Base-by-base conservation (phyloP, 2,329 filamentous ascomycete species). In the Salinomyces thailandicus region DNA sequence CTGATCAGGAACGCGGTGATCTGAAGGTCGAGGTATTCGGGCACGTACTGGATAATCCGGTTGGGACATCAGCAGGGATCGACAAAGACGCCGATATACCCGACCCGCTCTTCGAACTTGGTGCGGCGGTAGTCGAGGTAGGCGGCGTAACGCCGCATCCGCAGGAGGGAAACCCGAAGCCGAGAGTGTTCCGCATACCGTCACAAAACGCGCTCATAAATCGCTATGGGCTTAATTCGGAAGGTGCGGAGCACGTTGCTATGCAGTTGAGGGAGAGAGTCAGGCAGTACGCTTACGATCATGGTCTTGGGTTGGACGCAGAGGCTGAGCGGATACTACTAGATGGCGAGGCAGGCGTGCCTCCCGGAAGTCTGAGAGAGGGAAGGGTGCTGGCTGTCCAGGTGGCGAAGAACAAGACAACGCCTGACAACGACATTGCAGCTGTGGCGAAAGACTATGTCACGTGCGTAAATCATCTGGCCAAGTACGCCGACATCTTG, bases 391-490 rank as follows among this genome's bases (percentile, higher is more conserved):
- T 98, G 43, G 81, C 85, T 12, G 86, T 98, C 13, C 91, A 98
- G 63, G 77, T 96, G 28, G 87, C 89, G 35, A 98, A 98, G 76
- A 96, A 96, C 66, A 96, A 95, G 68, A 71, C 75, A 31, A 98
- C 91, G 0, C 77, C 85, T 14, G 87, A 93, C 55, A 70, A 71
- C 32, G 85, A 96, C 55, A 80, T 94, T 42, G 74, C 81, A 28
- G 87, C 86, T 19, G 81, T 96, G 12, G 76, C 72, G 34, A 71
- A 73, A 16, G 75, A 81, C 50, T 95, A 96, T 56, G 82, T 91
- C n/a, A 84, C 82, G 60, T 94, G 89, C 52, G 87, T 95, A 3
- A 70, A 81, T 37, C 72, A 79, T 31, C 67, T 98, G 24, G 91
- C 81, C 3, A 80, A 73, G 34, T 98, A 94, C 57, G 86, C 91